A percentile compares a stretch with the other conserved stretches of the same genome.
These are phyloP conservation scores for Orbilia blumenaviensis DNA, from an alignment of 2,329 filamentous ascomycete species.

Conservation along the genomic window DNA sequence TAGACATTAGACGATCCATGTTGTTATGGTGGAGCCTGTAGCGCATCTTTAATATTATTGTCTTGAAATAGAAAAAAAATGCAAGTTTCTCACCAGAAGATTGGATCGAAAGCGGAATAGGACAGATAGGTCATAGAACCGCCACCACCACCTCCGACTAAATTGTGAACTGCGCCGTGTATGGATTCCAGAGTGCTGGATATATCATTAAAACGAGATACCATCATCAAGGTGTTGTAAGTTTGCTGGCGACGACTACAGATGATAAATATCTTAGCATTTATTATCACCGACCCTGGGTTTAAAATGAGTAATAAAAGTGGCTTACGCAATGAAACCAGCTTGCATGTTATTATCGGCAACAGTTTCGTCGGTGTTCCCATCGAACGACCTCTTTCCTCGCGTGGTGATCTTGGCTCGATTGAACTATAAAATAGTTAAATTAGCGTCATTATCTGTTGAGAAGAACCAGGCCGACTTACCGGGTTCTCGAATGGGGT, in stretches of 20 bases:
- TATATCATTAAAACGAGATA: slow-evolving; percentile 53
- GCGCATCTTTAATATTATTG: not conserved
- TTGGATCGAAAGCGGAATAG: slow-evolving; percentile 58
- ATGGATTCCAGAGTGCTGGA: slow-evolving; percentile 55
- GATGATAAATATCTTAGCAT: not conserved
- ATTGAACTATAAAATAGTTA: slow-evolving; percentile 9
- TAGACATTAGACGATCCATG: slow-evolving; percentile 57
- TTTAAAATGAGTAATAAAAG: too few species aligned
- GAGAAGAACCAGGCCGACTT: not conserved
- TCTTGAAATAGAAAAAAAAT: not conserved
- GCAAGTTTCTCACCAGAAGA: slow-evolving; percentile 56
- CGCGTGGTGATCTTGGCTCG: slow-evolving; percentile 14
- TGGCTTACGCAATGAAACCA: slow-evolving; percentile 8
- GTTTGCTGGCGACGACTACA: slow-evolving; percentile 52
- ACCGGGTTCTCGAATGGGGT: not conserved
- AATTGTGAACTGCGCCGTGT: slow-evolving; percentile 56
- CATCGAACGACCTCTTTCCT: slow-evolving; percentile 4
- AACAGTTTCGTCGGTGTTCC: not conserved
- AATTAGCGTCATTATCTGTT: too few species aligned
- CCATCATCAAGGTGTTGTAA: slow-evolving; percentile 55
- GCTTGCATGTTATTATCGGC: slow-evolving; percentile 21
- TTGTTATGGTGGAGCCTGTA: slow-evolving; percentile 55
- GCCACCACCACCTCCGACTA: slow-evolving; percentile 33
- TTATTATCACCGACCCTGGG: too few species aligned
- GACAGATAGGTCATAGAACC: slow-evolving; percentile 57